Base-by-base conservation (phyloP, 2,329 filamentous ascomycete species). In the Penicillium sp. region DNA sequence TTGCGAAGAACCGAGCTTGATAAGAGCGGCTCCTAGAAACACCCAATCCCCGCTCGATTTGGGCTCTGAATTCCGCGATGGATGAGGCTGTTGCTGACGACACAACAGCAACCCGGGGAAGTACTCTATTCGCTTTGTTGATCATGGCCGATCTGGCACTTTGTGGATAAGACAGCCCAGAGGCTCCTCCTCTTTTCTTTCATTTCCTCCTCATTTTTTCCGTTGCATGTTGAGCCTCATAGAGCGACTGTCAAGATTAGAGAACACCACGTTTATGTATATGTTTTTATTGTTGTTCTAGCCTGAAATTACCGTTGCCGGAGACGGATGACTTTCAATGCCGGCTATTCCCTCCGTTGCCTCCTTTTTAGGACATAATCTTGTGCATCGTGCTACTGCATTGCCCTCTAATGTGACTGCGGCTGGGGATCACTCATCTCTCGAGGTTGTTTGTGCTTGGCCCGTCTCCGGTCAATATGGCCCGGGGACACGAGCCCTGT, bases 381-480 rank as follows among this genome's bases (percentile, higher is more conserved):
- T 61, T 26, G 55, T 60, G 51, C 51, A 59, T 27, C 61, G 61
- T 36, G 58, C 46, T 45, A 44, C 48, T 23, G n/a, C 48, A 32
- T 39, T 46, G 35, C 27, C 59, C 32, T 52, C 63, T 8, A 67
- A 67, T 56, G 58, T 60, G 38, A 67, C 68, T n/a, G 56, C 2
- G 14, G 13, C 19, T 40, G 49, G 18, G 35, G 32, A 13, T n/a
- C 11, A 34, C 44, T 2, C 57, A 27, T 40, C 58, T 41, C 53
- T 70, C 26, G 66, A 73, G 42, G 74, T 76, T 39, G 62, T 76
- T 13, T 76, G 74, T 57, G 74, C 74, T n/a, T 76, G 74, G 74
- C 72, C 74, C 4, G 67, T 76, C 4, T 75, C 72, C 3, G 74
- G 73, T 8, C 74, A 76, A 55, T 76, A 76, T 61, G 74, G 74